Percentiles rank a stretch among this genome's conserved stretches.
phyloP scores from a whole-genome alignment of 768 basidiomycete species.

The Rhizopogon salebrosus region DNA sequence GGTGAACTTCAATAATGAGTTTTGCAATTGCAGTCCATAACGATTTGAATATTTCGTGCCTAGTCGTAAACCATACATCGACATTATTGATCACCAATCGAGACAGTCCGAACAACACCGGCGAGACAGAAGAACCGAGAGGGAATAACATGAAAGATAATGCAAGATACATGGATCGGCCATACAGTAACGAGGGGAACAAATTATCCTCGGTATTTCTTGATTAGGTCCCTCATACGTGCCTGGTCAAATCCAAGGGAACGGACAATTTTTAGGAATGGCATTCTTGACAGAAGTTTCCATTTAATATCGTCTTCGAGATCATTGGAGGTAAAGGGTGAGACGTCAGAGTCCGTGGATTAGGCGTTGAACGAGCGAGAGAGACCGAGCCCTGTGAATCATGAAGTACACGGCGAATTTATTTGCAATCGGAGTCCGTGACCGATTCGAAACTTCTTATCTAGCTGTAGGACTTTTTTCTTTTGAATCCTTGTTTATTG shows the following conservation, averaged over 20 bases:
- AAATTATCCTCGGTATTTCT: constrained; percentile 61
- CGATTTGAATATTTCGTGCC: not conserved
- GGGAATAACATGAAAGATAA: not conserved
- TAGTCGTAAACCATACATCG: not conserved
- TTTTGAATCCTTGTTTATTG: no score
- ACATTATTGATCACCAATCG: constrained; percentile 3
- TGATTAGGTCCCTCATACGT: constrained; percentile 70
- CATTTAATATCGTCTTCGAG: constrained; percentile 23
- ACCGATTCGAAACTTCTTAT: no score
- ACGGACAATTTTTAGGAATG: constrained; percentile 10
- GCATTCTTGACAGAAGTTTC: constrained; percentile 8
- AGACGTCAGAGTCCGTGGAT: constrained; percentile 13
- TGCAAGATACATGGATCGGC: not conserved
- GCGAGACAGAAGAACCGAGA: not conserved
- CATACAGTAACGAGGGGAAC: not conserved
- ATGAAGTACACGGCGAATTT: no score
- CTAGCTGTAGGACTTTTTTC: no score
- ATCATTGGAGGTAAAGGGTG: constrained; percentile 32
- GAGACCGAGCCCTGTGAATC: no score
- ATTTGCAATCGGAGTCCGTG: no score
- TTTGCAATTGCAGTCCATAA: not conserved
- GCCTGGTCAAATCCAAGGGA: constrained; percentile 70
- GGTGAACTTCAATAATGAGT: not conserved
- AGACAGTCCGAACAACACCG: not conserved
- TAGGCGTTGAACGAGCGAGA: constrained; percentile 45